These are phyloP conservation scores for Aspergillus pseudonomiae DNA, from an alignment of 2,329 filamentous ascomycete genomes.

Conservation along the genomic window DNA sequence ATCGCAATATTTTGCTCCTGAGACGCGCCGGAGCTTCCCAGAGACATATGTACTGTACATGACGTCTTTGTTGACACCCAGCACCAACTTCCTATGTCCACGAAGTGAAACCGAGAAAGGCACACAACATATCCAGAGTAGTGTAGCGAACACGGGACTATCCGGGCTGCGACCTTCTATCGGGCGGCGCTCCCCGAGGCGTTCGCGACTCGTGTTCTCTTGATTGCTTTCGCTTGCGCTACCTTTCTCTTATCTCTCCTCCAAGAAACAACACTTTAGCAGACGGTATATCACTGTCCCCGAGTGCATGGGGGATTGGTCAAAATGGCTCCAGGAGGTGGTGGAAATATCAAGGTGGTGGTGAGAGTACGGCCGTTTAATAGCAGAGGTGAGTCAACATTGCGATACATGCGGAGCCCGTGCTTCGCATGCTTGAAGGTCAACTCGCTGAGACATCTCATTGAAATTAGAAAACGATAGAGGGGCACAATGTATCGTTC, in stretches of 20 bases:
- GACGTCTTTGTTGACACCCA: slow-evolving; percentile 42
- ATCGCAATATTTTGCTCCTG: slow-evolving; percentile 16
- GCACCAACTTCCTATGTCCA: slow-evolving; percentile 19
- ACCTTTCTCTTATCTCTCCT: slow-evolving; percentile 13
- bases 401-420: not conserved
- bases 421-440: not conserved
- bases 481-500: slow-evolving; percentile 92
- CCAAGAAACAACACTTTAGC: slow-evolving; percentile 15
- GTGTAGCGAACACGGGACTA: not conserved
- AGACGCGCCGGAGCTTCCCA: slow-evolving; percentile 22
- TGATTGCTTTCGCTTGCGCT: slow-evolving; percentile 16
- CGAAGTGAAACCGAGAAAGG: slow-evolving; percentile 15
- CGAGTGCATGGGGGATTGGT: slow-evolving; percentile 41
- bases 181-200: slow-evolving; percentile 36
- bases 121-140: slow-evolving; percentile 2
- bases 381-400: slow-evolving; percentile 69
- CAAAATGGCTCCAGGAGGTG: slow-evolving; percentile 70
- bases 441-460: slow-evolving; percentile 13
- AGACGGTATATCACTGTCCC: slow-evolving; percentile 19
- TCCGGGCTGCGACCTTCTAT: slow-evolving; percentile 19
- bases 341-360: slow-evolving; percentile 99
- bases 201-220: slow-evolving; percentile 34
- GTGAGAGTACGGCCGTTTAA: slow-evolving; percentile 96
- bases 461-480: slow-evolving; percentile 74
- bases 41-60: slow-evolving; percentile 36